Conservation (phyloP, 768 basidiomycete species). For the Symmetrospora coprosmae region DNA sequence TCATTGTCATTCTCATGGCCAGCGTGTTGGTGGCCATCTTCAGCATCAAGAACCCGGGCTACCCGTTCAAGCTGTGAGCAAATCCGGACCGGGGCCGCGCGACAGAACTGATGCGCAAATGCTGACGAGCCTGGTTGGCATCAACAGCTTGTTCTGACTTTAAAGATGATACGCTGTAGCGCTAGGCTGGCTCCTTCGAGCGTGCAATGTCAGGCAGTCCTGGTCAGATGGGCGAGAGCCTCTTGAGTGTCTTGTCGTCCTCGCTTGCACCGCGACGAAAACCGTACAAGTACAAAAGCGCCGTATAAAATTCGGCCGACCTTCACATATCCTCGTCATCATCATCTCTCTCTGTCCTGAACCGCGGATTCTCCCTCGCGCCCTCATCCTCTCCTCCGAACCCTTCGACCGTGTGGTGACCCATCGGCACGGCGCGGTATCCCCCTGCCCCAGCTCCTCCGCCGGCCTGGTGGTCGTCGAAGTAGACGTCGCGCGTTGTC, state of each 20-base stretch:
- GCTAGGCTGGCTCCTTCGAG: neutral
- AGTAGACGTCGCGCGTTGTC: neutral
- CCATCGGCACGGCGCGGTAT: constrained; percentile 4
- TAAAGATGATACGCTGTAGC: too few species aligned
- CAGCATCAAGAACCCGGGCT: constrained; percentile 62
- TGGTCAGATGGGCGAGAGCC: too few species aligned
- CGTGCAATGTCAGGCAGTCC: neutral
- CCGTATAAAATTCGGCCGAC: neutral
- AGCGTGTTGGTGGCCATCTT: constrained; percentile 75
- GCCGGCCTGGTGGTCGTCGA: constrained; percentile 1
- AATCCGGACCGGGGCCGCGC: too few species aligned
- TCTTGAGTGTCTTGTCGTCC: too few species aligned
- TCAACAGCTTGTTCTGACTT: too few species aligned
- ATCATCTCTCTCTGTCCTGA: constrained; percentile 19
- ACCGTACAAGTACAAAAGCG: too few species aligned
- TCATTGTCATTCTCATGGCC: constrained; percentile 66
- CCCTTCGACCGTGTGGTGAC: neutral
- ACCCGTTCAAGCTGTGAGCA: constrained; percentile 22
- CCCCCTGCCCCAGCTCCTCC: neutral
- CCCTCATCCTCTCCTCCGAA: neutral
- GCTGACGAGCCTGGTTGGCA: too few species aligned
- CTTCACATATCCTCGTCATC: constrained; percentile 15
- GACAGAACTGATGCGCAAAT: too few species aligned
- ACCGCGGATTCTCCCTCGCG: constrained; percentile 11
- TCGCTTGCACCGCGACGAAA: too few species aligned